Base-by-base conservation (phyloP, 2,329 filamentous ascomycete species). In the Cladophialophora yegresii region DNA sequence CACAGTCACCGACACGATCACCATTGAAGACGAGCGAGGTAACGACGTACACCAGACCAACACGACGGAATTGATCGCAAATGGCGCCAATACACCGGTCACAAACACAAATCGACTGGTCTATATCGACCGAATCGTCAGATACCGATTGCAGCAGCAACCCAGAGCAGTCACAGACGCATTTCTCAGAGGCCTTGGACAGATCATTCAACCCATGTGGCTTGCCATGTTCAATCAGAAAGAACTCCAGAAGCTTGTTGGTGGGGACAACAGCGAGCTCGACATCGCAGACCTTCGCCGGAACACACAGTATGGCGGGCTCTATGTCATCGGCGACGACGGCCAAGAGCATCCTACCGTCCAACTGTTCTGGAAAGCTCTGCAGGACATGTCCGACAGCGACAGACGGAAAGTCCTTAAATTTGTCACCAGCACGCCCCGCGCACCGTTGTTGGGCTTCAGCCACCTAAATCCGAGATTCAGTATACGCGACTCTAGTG, bases 151-250 rank as follows among this genome's bases (percentile, higher is more conserved):
- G 0, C 87, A 92, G 61, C 83, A 85, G 1, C 95, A 98, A 73
- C 90, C 91, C 0, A 84, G 85, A 56, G 79, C 83, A n/a, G 92
- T 97, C 73, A 97, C 93, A 0, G 84, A 87, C 23, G 92, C 92
- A 1, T 99, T 99, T 75, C 84, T 99, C 7, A 87, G 87, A 62
- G 95, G 95, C 0, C 85, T 99, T 1, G 87, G 90, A 23, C 84
- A 88, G 69, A 96, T 99, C 73, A 95, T 99, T 69, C 89, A 93
- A 64, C 93, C 93, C 0, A 86, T 87, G 3, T 99, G 95, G 95
- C 84, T 99, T 4, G 92, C 89, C 72, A 98, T 99, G 95, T 99
- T 99, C 82, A 99, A 99, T 76, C 93, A 97, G 75, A 87, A 87
- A 2, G 95, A 99, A 76, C 84, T 99, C 4, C 95, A 98, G 78